These are phyloP conservation scores for Trichosporon sp. DNA, from an alignment of 1,284 basidiomycete genomes.

Conservation along the genomic window DNA sequence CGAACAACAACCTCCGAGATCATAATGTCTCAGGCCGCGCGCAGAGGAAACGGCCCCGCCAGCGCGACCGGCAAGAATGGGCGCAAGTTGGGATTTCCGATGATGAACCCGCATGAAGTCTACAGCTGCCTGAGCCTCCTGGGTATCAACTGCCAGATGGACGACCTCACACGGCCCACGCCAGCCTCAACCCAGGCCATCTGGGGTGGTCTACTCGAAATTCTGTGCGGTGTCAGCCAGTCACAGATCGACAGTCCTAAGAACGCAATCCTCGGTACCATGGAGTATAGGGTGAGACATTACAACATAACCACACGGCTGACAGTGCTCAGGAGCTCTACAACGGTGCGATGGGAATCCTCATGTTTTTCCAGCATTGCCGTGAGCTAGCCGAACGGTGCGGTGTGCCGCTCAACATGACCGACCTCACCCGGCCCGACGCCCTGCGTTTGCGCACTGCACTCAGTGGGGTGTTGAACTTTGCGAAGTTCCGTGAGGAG, in stretches of 20 bases:
- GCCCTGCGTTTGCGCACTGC: constrained; percentile 69
- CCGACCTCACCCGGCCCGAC: constrained; percentile 73
- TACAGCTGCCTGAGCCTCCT: constrained; percentile 46
- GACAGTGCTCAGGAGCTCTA: constrained; percentile 65
- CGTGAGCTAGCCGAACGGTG: constrained; percentile 69
- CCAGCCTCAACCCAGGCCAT: constrained; percentile 66
- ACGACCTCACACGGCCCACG: constrained; percentile 71
- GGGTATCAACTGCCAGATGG: constrained; percentile 61
- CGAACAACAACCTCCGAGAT: neutral
- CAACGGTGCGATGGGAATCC: constrained; percentile 62
- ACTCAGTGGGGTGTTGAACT: constrained; percentile 87
- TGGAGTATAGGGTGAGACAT: constrained; percentile 59
- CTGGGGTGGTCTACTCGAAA: constrained; percentile 63
- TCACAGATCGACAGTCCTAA: constrained; percentile 67
- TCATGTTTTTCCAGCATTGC: constrained; percentile 70
- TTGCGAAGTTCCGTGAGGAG: constrained; percentile 71
- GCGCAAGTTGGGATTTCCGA: constrained; percentile 42
- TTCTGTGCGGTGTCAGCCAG: constrained; percentile 67
- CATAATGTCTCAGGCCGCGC: neutral
- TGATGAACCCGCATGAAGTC: constrained; percentile 39
- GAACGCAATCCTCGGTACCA: constrained; percentile 62
- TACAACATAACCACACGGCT: neutral
- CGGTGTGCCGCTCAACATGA: constrained; percentile 72
- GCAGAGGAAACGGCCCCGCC: constrained; percentile 3
- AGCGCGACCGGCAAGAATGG: constrained; percentile 30